Evolutionary conservation across 768 basidiomycete genomes (phyloP).

Genomic region (Mycena leptocephala): DNA sequence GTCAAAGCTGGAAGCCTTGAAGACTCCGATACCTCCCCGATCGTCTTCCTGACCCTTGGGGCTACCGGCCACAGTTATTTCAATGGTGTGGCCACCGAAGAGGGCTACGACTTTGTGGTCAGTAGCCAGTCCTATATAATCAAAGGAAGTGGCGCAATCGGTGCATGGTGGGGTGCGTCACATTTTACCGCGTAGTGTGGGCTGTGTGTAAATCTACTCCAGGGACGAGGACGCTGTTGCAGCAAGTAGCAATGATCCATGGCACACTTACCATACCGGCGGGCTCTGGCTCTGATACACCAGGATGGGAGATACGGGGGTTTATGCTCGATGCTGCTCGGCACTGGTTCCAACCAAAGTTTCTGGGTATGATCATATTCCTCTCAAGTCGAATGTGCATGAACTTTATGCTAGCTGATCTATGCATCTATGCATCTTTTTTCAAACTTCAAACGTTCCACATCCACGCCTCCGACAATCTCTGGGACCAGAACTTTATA

Average conservation of each 20-base stretch:
- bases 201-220: neutral
- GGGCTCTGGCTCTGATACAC: conserved; percentile 55
- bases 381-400: neutral
- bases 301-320: conserved; percentile 62
- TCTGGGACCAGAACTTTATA: conserved; percentile 59
- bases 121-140: conserved; percentile 48
- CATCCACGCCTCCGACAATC: conserved; percentile 60
- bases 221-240: conserved; percentile 56
- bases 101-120: conserved; percentile 58
- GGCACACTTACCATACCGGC: conserved; percentile 47
- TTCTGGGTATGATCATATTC: conserved; percentile 47
- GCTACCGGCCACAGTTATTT: conserved; percentile 49
- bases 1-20: conserved; percentile 27
- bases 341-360: conserved; percentile 59
- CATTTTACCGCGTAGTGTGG: neutral
- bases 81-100: conserved; percentile 55
- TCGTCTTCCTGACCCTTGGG: conserved; percentile 51
- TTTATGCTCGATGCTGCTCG: conserved; percentile 65
- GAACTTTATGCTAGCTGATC: conserved; percentile 49
- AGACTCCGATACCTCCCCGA: conserved; percentile 19
- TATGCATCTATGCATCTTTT: conserved; percentile 62
- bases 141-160: conserved; percentile 51
- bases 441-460: conserved; percentile 64
- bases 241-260: conserved; percentile 51
- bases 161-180: conserved; percentile 58